These are phyloP conservation scores for Testicularia cyperi DNA, from an alignment of 1,284 basidiomycete genomes.

Conservation along the genomic window DNA sequence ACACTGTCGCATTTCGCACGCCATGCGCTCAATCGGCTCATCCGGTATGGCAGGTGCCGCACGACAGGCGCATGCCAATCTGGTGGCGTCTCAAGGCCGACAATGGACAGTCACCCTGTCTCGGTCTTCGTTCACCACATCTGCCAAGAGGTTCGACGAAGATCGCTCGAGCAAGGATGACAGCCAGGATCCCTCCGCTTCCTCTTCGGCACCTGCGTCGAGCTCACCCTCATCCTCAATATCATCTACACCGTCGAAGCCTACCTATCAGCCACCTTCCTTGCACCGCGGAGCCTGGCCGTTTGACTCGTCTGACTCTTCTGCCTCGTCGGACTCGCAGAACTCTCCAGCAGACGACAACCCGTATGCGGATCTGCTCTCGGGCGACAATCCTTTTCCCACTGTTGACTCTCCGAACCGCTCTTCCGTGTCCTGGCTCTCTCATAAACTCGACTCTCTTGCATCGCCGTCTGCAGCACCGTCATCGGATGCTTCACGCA, in stretches of 20 bases:
- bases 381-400: constrained; percentile 27
- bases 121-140: too few relatives aligned
- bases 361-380: constrained; percentile 23
- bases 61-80: too few relatives aligned
- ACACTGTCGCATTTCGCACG: too few relatives aligned
- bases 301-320: constrained; percentile 3
- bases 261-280: constrained; percentile 19
- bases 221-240: constrained; percentile 1
- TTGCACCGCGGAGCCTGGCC: constrained; percentile 10
- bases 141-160: too few relatives aligned
- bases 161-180: too few relatives aligned
- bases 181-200: too few relatives aligned
- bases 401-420: constrained; percentile 1
- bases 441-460: constrained; percentile 26
- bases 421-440: constrained; percentile 11
- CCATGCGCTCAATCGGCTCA: too few relatives aligned
- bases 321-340: not conserved
- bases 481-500: not conserved
- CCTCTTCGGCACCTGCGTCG: too few relatives aligned
- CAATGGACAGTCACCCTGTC: too few relatives aligned
- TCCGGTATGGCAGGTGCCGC: too few relatives aligned
- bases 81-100: too few relatives aligned
- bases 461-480: constrained; percentile 2
- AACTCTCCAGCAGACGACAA: constrained; percentile 5
- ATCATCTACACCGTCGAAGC: too few relatives aligned